Base-by-base conservation (phyloP, 768 basidiomycete genomes). In the Termitomyces sp. region DNA sequence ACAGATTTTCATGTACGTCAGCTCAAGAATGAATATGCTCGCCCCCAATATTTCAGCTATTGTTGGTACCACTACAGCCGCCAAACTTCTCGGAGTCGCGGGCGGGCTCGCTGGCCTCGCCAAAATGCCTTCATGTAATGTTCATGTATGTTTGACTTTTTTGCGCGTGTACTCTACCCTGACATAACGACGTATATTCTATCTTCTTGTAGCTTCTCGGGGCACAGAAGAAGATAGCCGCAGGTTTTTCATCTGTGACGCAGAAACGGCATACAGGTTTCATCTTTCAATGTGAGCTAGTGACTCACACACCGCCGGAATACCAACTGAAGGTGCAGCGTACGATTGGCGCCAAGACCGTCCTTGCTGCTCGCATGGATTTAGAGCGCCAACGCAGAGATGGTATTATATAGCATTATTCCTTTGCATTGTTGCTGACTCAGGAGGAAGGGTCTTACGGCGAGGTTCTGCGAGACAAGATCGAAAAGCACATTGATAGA, bases 31-130 rank as follows among this genome's bases (percentile, higher is more conserved):
- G 93, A 92, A 93, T 76, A 84, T 94, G 57, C 88, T 99, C 68
- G 96, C 97, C 65, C 97, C 97, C 68, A 99, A 99, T 73, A 85
- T 99, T 70, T 96, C 94, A 67, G 89, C 92, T 73, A 97, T 99
- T 75, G 92, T 98, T 76, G 96, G 97, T 73, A 97, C 97, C 58
- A 94, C 91, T 66, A 96, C 94, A 80, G 97, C 97, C 55, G 97
- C 97, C 48, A 99, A 99, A 79, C 76, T 99, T 54, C 86, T 99
- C 42, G 97, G 97, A 69, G 92, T 98, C 53, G 94, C 97, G 42
- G 97, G 97, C 57, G 97, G 97, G 57, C 80, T 99, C 26, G 82
- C 80, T 44, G 92, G 90, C 0, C 81, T 98, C 36, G 89, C 90
- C 45, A 94, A 95, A 71, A 94, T 97, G 85, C 97, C 97, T 13